Percentiles rank a stretch among this genome's conserved stretches.
Evolutionary conservation across 371 early-diverging fungal species (phyloP).

Genomic region (Rhizopus microsporus): DNA sequence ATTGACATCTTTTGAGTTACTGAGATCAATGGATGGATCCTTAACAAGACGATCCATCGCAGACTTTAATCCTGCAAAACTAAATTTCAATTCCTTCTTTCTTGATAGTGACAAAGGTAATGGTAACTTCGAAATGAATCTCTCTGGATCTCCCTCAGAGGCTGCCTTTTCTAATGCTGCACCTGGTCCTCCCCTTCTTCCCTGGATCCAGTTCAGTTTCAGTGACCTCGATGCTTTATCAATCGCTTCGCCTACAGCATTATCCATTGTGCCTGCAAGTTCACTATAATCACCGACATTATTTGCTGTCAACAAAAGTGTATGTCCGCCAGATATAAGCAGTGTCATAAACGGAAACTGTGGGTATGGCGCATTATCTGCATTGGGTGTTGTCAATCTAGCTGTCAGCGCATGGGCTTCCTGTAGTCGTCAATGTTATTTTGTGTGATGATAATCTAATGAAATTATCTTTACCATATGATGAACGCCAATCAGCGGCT

Average conservation of each 20-base stretch:
- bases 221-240: slow-evolving; percentile 78
- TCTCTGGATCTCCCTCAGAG: slow-evolving; percentile 48
- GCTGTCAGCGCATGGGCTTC: slow-evolving; percentile 80
- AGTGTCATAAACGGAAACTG: slow-evolving; percentile 77
- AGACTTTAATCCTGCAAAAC: slow-evolving; percentile 82
- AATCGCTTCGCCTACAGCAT: slow-evolving; percentile 82
- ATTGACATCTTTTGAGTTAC: slow-evolving; percentile 37
- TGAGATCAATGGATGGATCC: slow-evolving; percentile 29
- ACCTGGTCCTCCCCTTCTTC: slow-evolving; percentile 75
- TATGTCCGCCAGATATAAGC: slow-evolving; percentile 84
- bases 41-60: slow-evolving; percentile 54
- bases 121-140: slow-evolving; percentile 56
- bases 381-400: slow-evolving; percentile 43
- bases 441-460: not conserved
- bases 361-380: slow-evolving; percentile 33
- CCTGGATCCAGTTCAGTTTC: slow-evolving; percentile 64
- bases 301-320: slow-evolving; percentile 66
- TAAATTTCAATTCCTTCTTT: slow-evolving; percentile 63
- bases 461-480: slow-evolving; percentile 67
- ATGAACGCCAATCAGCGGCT: slow-evolving; percentile 82
- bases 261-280: slow-evolving; percentile 76
- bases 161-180: slow-evolving; percentile 76
- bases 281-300: slow-evolving; percentile 64
- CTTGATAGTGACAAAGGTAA: slow-evolving; percentile 64
- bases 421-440: slow-evolving; percentile 11